Evolutionary conservation across 139 green algal species (phyloP), one percentile per base, ranked within the genome.

Genomic region (Micractinium conductrix): DNA sequence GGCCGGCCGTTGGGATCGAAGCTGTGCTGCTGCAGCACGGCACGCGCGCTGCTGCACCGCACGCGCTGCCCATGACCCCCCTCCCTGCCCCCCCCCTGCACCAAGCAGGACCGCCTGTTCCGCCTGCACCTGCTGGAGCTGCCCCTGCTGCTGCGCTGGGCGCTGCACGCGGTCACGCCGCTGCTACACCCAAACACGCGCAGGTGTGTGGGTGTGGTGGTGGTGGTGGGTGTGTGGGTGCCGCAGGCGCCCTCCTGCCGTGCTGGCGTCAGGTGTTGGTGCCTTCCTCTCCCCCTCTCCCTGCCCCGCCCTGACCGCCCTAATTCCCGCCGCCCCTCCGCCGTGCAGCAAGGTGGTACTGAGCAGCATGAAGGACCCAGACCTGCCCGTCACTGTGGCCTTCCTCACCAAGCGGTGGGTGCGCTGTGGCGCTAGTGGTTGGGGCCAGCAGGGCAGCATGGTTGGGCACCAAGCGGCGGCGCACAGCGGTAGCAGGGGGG

Each of bases 41-140:
- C n/a, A n/a, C n/a, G n/a, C n/a, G n/a, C n/a, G n/a, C n/a, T n/a
- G n/a, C n/a, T 70, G 26, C 62, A 35, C 12, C 30, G 28, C 62
- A 16, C 28, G 26, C 16, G 48, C 33, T 45, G 17, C 67, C 33
- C 10, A 24, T 22, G n/a, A 74, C 28, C 12, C 67, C 70, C 7
- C 72, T 21, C 72, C 43, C 28, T n/a, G n/a, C n/a, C n/a, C n/a
- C n/a, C n/a, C n/a, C n/a, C n/a, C n/a, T n/a, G n/a, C 30, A 35
- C n/a, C n/a, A n/a, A n/a, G n/a, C 78, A 83, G 78, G 80, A 85
- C 30, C 87, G 87, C 14, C 82, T 93, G 58, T 79, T 92, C 60
- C 80, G 79, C 42, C 63, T 91, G 33, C 86, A 86, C 75, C 50
- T 93, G 70, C 78, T 93, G 79, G 88, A 89, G 62, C 50, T 91